Evolutionary conservation across 306 rosid species (phyloP).

Genomic region (Lotus japonicus): DNA sequence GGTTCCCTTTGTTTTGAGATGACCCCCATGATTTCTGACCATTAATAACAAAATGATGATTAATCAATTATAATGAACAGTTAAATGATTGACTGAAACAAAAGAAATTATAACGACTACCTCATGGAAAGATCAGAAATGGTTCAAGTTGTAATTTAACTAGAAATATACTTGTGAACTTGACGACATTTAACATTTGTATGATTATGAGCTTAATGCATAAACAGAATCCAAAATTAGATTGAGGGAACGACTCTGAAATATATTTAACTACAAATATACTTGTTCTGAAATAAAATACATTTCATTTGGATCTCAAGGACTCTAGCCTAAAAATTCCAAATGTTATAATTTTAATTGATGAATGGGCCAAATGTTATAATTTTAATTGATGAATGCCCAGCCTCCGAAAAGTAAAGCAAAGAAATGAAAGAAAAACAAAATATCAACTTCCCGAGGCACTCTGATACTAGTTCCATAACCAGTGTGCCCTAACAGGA

Average conservation of each 20-base stretch:
- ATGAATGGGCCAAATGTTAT: too few species aligned
- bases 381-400: background rate
- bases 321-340: background rate
- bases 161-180: too few species aligned
- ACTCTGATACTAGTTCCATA: background rate
- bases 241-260: background rate
- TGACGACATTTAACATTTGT: background rate
- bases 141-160: background rate
- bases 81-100: background rate
- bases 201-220: background rate
- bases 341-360: background rate
- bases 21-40: slow-evolving; percentile 56
- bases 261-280: background rate
- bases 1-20: slow-evolving; percentile 69
- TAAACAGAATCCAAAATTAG: background rate
- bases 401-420: background rate
- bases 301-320: background rate
- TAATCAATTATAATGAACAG: background rate
- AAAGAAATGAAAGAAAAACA: background rate
- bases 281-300: background rate
- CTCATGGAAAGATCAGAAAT: background rate
- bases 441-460: background rate
- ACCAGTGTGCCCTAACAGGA: background rate
- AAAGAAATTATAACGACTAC: background rate
- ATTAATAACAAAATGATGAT: background rate